These are phyloP conservation scores for Ilyonectria mors-panacis DNA, from an alignment of 2,329 filamentous ascomycete genomes.

Conservation along the genomic window DNA sequence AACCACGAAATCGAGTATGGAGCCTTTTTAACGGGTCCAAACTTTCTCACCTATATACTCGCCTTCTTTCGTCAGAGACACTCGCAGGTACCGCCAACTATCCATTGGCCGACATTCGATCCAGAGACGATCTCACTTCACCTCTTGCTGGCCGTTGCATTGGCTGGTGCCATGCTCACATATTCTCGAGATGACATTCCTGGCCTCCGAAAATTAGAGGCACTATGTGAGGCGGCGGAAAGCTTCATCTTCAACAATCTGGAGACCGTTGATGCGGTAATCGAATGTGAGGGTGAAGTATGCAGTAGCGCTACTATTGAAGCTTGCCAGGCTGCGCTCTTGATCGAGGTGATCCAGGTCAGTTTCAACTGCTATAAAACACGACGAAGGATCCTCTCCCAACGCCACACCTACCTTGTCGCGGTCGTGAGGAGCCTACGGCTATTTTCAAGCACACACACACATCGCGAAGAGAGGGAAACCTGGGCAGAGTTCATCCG, in stretches of 20 bases:
- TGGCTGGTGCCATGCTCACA: constrained; percentile 26
- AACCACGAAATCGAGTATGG: not conserved
- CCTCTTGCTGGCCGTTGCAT: constrained; percentile 15
- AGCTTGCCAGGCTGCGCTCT: constrained; percentile 29
- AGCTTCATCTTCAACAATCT: constrained; percentile 32
- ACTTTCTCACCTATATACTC: constrained; percentile 24
- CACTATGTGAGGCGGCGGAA: constrained; percentile 27
- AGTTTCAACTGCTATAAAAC: constrained; percentile 20
- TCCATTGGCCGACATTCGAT: constrained; percentile 41
- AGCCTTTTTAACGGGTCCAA: constrained; percentile 5
- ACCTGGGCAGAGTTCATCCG: constrained; percentile 31
- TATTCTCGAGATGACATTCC: not conserved
- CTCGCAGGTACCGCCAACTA: constrained; percentile 13
- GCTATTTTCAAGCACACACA: constrained; percentile 20
- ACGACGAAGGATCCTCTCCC: constrained; percentile 25
- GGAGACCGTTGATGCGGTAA: not conserved
- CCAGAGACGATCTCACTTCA: constrained; percentile 25
- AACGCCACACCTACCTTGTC: constrained; percentile 22
- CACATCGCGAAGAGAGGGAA: rapidly evolving
- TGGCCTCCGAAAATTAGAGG: not conserved
- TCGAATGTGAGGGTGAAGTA: not conserved
- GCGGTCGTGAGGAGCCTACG: constrained; percentile 14
- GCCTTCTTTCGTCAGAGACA: constrained; percentile 28
- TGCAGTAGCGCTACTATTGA: constrained; percentile 12
- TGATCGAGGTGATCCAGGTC: constrained; percentile 26